Conservation (phyloP, 352 stramenopile species). For the Phytopythium litorale region DNA sequence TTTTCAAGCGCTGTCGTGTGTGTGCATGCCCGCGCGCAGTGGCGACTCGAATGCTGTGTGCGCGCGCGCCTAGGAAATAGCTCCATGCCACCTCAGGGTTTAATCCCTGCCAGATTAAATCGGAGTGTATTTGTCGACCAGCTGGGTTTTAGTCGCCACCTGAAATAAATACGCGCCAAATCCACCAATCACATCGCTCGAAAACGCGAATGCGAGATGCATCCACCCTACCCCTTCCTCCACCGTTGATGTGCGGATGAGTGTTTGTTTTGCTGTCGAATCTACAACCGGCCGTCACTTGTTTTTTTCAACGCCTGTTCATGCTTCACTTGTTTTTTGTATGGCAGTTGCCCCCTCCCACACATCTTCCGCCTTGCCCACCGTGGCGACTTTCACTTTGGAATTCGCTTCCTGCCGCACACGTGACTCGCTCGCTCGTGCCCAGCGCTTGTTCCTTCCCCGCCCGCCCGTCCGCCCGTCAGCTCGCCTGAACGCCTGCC, state of each 20-base stretch:
- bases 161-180: not conserved
- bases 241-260: not conserved
- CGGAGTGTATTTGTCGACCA: not conserved
- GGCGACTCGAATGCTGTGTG: too few relatives aligned
- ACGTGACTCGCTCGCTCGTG: not conserved
- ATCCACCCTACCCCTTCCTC: not conserved
- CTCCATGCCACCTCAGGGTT: too few relatives aligned
- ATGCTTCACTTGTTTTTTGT: constrained; percentile 1
- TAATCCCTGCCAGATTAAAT: not conserved
- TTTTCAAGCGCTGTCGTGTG: too few relatives aligned
- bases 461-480: not conserved
- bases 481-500: too few relatives aligned
- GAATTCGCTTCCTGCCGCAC: constrained; percentile 3
- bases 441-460: not conserved
- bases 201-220: not conserved
- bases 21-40: too few relatives aligned
- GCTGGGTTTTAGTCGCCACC: not conserved
- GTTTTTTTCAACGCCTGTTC: constrained; percentile 1
- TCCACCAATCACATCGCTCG: constrained; percentile 1
- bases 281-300: too few relatives aligned
- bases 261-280: constrained; percentile 1
- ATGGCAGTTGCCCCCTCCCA: not conserved
- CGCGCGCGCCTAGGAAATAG: too few relatives aligned
- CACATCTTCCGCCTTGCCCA: not conserved
- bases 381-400: constrained; percentile 2